Conservation (phyloP, 441 rosid species). For the Capsella rubella region DNA sequence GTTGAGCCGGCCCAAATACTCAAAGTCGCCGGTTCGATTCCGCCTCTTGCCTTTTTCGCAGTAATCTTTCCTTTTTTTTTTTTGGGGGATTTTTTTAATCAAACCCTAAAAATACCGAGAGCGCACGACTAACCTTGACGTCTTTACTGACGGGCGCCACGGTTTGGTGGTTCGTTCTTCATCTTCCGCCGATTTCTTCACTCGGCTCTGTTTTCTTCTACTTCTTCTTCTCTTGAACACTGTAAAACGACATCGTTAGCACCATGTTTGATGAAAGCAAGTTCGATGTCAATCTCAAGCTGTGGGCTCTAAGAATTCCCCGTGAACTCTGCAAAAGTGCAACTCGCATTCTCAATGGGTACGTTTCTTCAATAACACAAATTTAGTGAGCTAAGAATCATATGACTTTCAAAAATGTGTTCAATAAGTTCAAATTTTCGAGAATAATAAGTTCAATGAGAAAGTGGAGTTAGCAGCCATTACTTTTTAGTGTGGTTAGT, state of each 20-base stretch:
- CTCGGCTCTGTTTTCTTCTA: neutral
- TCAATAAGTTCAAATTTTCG: neutral
- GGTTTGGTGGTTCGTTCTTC: conserved; percentile 1
- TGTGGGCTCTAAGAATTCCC: conserved; percentile 87
- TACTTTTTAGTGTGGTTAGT: neutral
- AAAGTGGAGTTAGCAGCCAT: neutral
- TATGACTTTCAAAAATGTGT: neutral
- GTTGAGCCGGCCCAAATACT: conserved; percentile 24
- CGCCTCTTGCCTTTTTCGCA: neutral
- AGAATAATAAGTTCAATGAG: neutral
- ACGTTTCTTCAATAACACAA: neutral
- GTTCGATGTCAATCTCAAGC: conserved; percentile 68
- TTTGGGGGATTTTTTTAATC: neutral
- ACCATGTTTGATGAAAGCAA: conserved; percentile 74
- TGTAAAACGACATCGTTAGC: neutral
- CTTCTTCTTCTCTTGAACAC: neutral
- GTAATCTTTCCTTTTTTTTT: neutral
- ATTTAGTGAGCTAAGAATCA: neutral
- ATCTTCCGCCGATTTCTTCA: conserved; percentile 18
- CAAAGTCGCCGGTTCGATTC: conserved; percentile 25
- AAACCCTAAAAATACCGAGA: conserved; percentile 20
- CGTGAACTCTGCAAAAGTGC: conserved; percentile 74
- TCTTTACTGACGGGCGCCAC: neutral
- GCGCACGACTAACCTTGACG: conserved; percentile 6
- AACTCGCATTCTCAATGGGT: conserved; percentile 79